A percentile compares a stretch with the other conserved stretches of the same genome.
These are phyloP conservation scores for Adansonia digitata DNA, from an alignment of 345 rosid genomes.

Conservation along the genomic window DNA sequence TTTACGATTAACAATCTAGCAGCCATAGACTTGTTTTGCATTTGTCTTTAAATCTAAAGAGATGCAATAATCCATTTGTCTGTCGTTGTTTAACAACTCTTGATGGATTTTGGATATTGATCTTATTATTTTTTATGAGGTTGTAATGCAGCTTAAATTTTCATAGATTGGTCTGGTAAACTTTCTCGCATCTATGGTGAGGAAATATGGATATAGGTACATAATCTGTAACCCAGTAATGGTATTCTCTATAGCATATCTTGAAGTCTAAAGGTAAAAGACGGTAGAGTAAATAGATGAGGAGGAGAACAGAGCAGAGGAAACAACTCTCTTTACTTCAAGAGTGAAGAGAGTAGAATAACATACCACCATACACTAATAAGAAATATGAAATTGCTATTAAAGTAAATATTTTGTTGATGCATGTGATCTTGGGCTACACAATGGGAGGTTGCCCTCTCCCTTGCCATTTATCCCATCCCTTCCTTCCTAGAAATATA, in stretches of 20 bases:
- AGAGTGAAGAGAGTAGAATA: not conserved
- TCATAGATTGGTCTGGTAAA: not conserved
- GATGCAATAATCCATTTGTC: no score
- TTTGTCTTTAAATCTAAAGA: no score
- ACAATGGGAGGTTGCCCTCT: not conserved
- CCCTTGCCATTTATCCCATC: not conserved
- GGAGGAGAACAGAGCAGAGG: not conserved
- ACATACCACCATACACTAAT: not conserved
- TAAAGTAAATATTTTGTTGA: not conserved
- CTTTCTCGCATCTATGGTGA: not conserved
- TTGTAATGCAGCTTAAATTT: no score
- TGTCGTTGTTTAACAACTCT: not conserved
- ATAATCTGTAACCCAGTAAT: not conserved
- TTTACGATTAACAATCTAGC: no score
- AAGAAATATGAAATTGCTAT: not conserved
- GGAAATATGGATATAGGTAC: not conserved
- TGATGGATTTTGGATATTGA: not conserved
- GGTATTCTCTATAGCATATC: not conserved
- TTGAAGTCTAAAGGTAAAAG: not conserved
- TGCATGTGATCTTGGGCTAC: not conserved
- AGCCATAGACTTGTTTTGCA: no score
- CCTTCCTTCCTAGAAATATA: not conserved
- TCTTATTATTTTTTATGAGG: no score
- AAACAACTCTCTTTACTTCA: not conserved
- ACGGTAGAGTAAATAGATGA: not conserved